Evolutionary conservation across 371 early-diverging fungal species (phyloP), one percentile per base, ranked within the genome.

Genomic region (Mucor lusitanicus): DNA sequence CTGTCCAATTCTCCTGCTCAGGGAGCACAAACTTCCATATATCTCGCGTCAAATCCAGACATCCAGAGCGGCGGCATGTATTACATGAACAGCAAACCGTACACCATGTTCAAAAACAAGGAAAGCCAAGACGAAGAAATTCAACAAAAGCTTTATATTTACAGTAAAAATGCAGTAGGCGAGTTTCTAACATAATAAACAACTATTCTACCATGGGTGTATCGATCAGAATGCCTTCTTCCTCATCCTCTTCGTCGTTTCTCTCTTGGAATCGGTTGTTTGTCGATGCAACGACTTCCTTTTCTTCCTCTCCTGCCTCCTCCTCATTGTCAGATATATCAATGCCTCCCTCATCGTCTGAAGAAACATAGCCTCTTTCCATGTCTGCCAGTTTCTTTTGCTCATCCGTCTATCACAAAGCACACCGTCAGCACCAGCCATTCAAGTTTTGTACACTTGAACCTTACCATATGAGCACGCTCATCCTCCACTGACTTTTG

Each of bases 281-380:
- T 21, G 59, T 64, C 11, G 35, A 17, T 6, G 46, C 56, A 9
- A 37, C 53, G 6, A 56, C 30, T n/a, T 65, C 62, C 54, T 62
- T 53, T 25, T 63, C 64, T 46, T 59, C 65, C 33, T 69, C 64
- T 13, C 35, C 48, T 37, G 37, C 37, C 13, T 37, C 48, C n/a
- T 67, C 60, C 23, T 54, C 68, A 17, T 64, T 59, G 57, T 66
- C 67, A 37, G 69, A 69, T 40, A 66, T 35, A 46, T 39, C 61
- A 11, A 65, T 69, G 30, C 56, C 67, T 3, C 60, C 66, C 48
- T 80, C 81, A 21, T 78, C 77, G 40, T 78, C 79, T 0, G 82
- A 78, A 7, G 79, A 81, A 21, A 71, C 69, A 61, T 76, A 78
- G n/a, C 67, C 81, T 48, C 73, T 71, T 65, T 75, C 79, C 79